Evolutionary conservation across 2,329 filamentous ascomycete species (phyloP), one percentile per base, ranked within the genome.

Genomic region (Plenodomus biglobosus): DNA sequence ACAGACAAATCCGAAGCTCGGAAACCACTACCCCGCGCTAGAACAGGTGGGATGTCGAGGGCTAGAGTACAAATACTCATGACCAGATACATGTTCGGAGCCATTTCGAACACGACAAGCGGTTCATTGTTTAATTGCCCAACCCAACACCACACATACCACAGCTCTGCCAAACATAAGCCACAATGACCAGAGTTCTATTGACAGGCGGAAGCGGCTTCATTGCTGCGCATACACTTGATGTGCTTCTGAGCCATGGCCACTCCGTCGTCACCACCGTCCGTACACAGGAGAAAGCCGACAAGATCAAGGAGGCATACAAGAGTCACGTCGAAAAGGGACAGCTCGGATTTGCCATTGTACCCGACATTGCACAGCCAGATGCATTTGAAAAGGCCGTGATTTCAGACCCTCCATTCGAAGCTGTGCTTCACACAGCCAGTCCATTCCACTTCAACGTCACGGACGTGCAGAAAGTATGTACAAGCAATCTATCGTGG

Each of bases 391-490:
- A 79, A 53, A 62, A 78, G 68, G 82, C 80, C 15, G 78, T 85
- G 40, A 75, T 82, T 54, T 83, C 81, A 15, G 76, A 81, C 45
- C 82, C 82, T 15, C 81, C 84, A 0, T 88, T 92, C 53, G 85
- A 89, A 60, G 85, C 81, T 38, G 86, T 92, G 40, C 56, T 74
- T 16, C 72, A 74, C 46, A 74, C 72, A 15, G 71, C 72, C 1
- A 70, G 66, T 27, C 88, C 89, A 0, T 92, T 88, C 74, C 85
- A 88, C 60, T 81, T 85, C 66, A 86, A 86, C 27, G 83, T 94
- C 46, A 84, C 89, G 30, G 80, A 85, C 56, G 85, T 88, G 16
- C 78, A 92, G 53, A 84, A 86, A 45, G 66, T 66, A n/a, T 62
- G 75, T 52, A 18, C 19, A 11, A 8, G n/a, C 7, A 3, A 3